These are phyloP conservation scores for Penicillium waksmanii DNA, from an alignment of 495 filamentous ascomycete species.

Conservation along the genomic window DNA sequence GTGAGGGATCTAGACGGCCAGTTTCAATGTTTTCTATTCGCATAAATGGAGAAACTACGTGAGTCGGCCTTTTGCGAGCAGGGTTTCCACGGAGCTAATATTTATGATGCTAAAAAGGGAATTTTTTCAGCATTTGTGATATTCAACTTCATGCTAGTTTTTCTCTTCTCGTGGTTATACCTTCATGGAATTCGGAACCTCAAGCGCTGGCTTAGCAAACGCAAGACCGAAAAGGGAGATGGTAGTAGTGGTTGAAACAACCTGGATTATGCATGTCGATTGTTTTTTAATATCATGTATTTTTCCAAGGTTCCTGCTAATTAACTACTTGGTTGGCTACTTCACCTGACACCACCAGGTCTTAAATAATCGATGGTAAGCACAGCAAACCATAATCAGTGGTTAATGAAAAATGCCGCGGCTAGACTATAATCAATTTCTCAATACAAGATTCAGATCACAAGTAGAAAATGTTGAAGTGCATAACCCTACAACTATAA, in stretches of 20 bases:
- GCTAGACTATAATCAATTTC: no score
- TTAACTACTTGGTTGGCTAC: no score
- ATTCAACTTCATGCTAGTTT: constrained; percentile 60
- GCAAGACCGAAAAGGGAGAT: constrained; percentile 41
- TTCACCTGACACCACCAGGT: no score
- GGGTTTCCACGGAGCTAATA: not conserved
- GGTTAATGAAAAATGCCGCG: not conserved
- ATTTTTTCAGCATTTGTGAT: constrained; percentile 58
- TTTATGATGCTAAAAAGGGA: constrained; percentile 31
- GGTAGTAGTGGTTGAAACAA: constrained; percentile 1
- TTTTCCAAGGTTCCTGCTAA: no score
- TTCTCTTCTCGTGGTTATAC: constrained; percentile 57
- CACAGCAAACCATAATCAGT: not conserved
- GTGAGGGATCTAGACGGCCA: constrained; percentile 33
- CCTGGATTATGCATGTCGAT: not conserved
- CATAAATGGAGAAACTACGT: constrained; percentile 67
- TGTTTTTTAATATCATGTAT: no score
- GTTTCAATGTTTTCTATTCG: constrained; percentile 54
- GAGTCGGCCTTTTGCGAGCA: constrained; percentile 28
- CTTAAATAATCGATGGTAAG: no score
- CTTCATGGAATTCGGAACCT: constrained; percentile 49
- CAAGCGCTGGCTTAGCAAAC: constrained; percentile 45
- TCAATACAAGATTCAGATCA: no score
- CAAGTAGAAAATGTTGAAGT: no score
- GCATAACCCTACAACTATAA: no score